Percentiles rank a stretch among this genome's conserved stretches.
Conservation (phyloP, 2,329 filamentous ascomycete genomes). For the Phoma sp. region DNA sequence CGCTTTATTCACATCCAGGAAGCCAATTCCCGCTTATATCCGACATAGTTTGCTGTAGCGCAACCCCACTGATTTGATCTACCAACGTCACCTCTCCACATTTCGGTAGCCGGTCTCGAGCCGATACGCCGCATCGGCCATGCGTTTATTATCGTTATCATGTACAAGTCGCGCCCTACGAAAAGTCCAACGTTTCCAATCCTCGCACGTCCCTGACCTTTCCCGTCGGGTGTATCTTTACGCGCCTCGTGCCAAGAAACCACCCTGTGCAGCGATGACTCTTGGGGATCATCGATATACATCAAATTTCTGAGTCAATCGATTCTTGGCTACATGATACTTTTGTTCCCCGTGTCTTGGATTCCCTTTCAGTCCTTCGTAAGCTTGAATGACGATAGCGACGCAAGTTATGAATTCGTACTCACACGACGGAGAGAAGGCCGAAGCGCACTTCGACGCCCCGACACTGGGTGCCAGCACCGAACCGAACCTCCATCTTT, state of each 20-base stretch:
- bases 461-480: conserved; percentile 9
- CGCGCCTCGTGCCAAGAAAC: neutral
- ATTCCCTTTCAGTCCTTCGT: no score
- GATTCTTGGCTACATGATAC: neutral
- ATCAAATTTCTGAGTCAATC: neutral
- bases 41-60: conserved; percentile 3
- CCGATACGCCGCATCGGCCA: neutral
- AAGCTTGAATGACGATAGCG: neutral
- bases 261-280: conserved; percentile 7
- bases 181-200: neutral
- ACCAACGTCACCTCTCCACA: conserved; percentile 8
- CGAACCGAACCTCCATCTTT: conserved; percentile 4
- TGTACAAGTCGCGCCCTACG: neutral
- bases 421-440: conserved; percentile 16
- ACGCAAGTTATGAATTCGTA: neutral
- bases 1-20: neutral
- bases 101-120: neutral
- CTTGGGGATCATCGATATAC: neutral
- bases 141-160: neutral
- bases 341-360: no score
- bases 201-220: neutral
- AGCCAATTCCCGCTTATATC: conserved; percentile 20
- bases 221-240: neutral
- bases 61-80: conserved; percentile 8
- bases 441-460: conserved; percentile 9